Evolutionary conservation across 352 stramenopile species (phyloP), one percentile per base, ranked within the genome.

Genomic region (Pythium aquatile): DNA sequence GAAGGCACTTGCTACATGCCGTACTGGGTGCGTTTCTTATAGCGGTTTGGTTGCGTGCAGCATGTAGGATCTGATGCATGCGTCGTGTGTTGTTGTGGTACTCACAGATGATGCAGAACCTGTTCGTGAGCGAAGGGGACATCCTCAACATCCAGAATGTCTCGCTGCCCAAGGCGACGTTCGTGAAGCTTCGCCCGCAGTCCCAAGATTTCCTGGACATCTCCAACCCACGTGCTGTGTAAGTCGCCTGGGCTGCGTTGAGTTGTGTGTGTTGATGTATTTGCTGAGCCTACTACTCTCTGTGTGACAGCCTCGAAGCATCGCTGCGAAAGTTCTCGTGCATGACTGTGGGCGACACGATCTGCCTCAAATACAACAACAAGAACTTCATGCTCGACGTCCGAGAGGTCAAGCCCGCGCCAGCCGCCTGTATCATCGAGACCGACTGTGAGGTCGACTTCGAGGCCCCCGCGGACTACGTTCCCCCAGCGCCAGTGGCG

Each of bases 401-500:
- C n/a, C 94, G 97, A 26, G 97, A 99, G 77, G 86, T 99, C 3
- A 86, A 97, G 65, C 98, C 98, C 0, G 72, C 93, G 29, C 90
- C 97, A 59, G 98, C 97, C 13, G 97, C 94, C 6, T 99, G 96
- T 69, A 99, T 99, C 70, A 99, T 99, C 61, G 98, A 99, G 82
- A 99, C 97, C 2, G 98, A 99, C 77, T 99, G 97, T 65, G 98
- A 99, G 73, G 95, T 99, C 7, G 98, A 99, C 75, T 99, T 99
- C 75, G 97, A 99, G 72, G 86, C 97, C 2, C 98, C 98, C 2
- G 79, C 81, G 0, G 87, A 94, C 63, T 96, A 96, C 51, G 77
- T 90, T 4, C 83, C 79, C 16, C 81, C 85, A 10, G 58, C 74
- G 8, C 71, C 77, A 6, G 58, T 68, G n/a, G 29, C 61, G 4